A percentile compares a stretch with the other conserved stretches of the same genome.
Conservation (phyloP, 192 early-diverging fungal species). For the Lobosporangium transversale region DNA sequence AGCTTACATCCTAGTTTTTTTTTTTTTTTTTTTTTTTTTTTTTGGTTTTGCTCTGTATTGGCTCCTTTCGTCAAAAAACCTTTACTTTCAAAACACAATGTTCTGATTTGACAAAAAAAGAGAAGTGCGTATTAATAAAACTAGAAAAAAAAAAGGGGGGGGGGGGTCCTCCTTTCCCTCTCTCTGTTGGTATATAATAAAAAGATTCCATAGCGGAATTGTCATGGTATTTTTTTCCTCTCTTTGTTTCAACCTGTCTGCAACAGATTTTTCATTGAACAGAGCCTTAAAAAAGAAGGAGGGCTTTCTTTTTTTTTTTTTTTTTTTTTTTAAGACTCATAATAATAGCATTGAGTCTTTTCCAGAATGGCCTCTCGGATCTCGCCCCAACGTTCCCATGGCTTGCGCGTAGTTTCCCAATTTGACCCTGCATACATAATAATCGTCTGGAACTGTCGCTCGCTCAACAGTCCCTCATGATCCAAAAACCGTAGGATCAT, state of each 20-base stretch:
- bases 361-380: conserved; percentile 40
- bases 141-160: no score
- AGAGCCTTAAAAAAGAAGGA: no score
- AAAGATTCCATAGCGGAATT: no score
- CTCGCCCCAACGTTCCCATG: conserved; percentile 48
- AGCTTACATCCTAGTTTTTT: neutral
- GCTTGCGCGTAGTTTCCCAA: conserved; percentile 37
- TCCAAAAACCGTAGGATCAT: conserved; percentile 43
- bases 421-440: conserved; percentile 13
- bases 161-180: no score
- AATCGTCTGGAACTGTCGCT: conserved; percentile 44
- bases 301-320: neutral
- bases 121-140: no score
- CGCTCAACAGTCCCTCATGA: conserved; percentile 28
- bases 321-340: conserved; percentile 17
- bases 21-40: neutral
- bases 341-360: conserved; percentile 38
- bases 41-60: neutral
- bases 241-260: no score
- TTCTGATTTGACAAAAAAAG: no score
- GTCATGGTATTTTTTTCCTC: no score
- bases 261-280: no score
- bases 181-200: no score
- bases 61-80: no score
- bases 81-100: no score